These are phyloP conservation scores for Rhizophora mangle DNA, from an alignment of 345 rosid species.

Conservation along the genomic window DNA sequence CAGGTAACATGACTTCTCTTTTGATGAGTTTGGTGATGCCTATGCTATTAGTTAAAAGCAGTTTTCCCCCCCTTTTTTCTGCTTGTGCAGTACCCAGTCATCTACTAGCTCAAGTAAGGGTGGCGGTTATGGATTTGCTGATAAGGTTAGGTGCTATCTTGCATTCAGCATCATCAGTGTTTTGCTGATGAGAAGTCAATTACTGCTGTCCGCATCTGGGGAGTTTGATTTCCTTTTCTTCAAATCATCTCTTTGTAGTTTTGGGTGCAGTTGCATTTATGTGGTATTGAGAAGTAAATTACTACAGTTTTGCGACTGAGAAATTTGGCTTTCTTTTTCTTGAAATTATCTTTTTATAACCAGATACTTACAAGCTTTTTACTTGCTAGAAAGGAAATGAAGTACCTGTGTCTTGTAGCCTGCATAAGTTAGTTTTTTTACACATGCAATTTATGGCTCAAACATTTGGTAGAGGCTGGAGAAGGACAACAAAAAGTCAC, in stretches of 20 bases:
- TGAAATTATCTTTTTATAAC: too few species aligned
- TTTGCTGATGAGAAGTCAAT: background rate
- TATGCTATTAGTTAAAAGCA: background rate
- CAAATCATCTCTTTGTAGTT: background rate
- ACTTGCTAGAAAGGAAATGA: too few species aligned
- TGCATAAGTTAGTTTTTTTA: too few species aligned
- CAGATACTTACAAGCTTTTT: too few species aligned
- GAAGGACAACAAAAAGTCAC: background rate
- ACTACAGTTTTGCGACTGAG: too few species aligned
- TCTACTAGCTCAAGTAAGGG: slow-evolving; percentile 63
- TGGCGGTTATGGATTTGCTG: slow-evolving; percentile 94
- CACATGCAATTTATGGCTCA: too few species aligned
- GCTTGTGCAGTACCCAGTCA: slow-evolving; percentile 51
- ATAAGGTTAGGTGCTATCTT: slow-evolving; percentile 62
- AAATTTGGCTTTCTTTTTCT: too few species aligned
- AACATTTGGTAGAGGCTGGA: background rate
- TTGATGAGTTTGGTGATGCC: slow-evolving; percentile 2
- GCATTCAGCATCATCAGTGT: background rate
- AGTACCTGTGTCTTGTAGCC: too few species aligned
- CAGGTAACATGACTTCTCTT: slow-evolving; percentile 44
- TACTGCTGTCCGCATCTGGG: background rate
- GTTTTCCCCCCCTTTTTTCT: slow-evolving; percentile 3
- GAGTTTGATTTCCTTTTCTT: background rate
- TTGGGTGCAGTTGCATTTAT: too few species aligned
- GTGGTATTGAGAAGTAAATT: too few species aligned